A percentile compares a stretch with the other conserved stretches of the same genome.
These are phyloP conservation scores for Abortiporus biennis DNA, from an alignment of 1,284 basidiomycete species.

Conservation along the genomic window DNA sequence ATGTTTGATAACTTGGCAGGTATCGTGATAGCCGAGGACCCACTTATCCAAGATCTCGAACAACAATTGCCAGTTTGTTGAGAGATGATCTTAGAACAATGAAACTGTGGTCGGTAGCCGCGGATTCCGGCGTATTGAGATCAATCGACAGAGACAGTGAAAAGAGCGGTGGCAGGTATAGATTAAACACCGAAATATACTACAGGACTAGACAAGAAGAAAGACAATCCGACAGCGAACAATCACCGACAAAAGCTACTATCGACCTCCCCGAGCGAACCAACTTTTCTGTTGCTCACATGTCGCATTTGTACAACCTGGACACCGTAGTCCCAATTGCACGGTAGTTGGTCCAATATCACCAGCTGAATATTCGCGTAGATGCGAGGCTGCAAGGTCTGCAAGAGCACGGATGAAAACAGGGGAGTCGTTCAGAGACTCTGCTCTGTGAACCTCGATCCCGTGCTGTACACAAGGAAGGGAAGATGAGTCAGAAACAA, in stretches of 20 bases:
- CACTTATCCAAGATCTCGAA: too few relatives aligned
- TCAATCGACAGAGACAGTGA: too few relatives aligned
- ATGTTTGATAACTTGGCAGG: too few relatives aligned
- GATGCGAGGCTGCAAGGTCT: slow-evolving; percentile 84
- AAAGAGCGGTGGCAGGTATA: too few relatives aligned
- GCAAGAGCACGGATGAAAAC: slow-evolving; percentile 96
- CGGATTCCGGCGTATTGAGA: too few relatives aligned
- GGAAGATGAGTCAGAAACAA: slow-evolving; percentile 1
- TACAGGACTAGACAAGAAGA: too few relatives aligned
- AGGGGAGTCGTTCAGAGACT: slow-evolving; percentile 96
- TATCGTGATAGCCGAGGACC: too few relatives aligned
- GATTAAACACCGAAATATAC: not conserved
- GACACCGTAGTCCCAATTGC: slow-evolving; percentile 88
- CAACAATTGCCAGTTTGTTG: too few relatives aligned
- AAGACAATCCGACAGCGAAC: too few relatives aligned
- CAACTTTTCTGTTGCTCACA: slow-evolving; percentile 88
- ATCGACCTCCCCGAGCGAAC: slow-evolving; percentile 60
- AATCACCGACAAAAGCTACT: too few relatives aligned
- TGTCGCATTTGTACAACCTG: slow-evolving; percentile 85
- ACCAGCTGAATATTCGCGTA: slow-evolving; percentile 55
- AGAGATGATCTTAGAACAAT: too few relatives aligned
- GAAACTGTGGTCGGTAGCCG: too few relatives aligned
- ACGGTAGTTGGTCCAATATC: slow-evolving; percentile 59
- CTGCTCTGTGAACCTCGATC: slow-evolving; percentile 86
- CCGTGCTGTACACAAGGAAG: slow-evolving; percentile 79